Conservation (phyloP, 495 filamentous ascomycete species). For the Penicillium angulare region DNA sequence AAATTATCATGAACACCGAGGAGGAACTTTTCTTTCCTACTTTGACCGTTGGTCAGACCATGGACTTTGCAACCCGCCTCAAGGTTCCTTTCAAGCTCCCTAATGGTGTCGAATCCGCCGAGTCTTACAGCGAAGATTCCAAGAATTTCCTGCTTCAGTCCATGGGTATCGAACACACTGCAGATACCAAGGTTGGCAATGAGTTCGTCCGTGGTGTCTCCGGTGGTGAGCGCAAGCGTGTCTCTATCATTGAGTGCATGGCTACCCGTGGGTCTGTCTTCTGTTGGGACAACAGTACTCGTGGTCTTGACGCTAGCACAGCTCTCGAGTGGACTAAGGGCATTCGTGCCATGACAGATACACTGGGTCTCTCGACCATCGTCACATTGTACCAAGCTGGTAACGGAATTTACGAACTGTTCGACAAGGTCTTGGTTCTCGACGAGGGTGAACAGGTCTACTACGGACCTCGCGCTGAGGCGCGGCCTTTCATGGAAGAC, state of each 20-base stretch:
- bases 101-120: conserved; percentile 40
- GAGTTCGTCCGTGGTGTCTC: conserved; percentile 79
- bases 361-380: conserved; percentile 45
- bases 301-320: conserved; percentile 60
- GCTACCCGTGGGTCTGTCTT: conserved; percentile 59
- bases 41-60: conserved; percentile 68
- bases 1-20: conserved; percentile 69
- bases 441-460: conserved; percentile 63
- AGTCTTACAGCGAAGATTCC: conserved; percentile 43
- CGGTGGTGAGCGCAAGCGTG: conserved; percentile 77
- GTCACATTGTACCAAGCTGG: conserved; percentile 62
- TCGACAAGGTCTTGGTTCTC: conserved; percentile 69
- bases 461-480: conserved; percentile 57
- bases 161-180: conserved; percentile 74
- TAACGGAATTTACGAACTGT: conserved; percentile 59
- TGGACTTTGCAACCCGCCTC: conserved; percentile 60
- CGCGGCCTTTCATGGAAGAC: conserved; percentile 64
- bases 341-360: conserved; percentile 47
- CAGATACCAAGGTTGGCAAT: conserved; percentile 78
- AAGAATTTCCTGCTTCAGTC: conserved; percentile 72
- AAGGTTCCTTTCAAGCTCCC: conserved; percentile 38
- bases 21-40: conserved; percentile 71
- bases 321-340: conserved; percentile 56
- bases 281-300: conserved; percentile 62
- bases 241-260: conserved; percentile 65